Percentiles rank a stretch among this genome's conserved stretches.
phyloP scores from a whole-genome alignment of 345 rosid genomes.

The Syzygium aromaticum region DNA sequence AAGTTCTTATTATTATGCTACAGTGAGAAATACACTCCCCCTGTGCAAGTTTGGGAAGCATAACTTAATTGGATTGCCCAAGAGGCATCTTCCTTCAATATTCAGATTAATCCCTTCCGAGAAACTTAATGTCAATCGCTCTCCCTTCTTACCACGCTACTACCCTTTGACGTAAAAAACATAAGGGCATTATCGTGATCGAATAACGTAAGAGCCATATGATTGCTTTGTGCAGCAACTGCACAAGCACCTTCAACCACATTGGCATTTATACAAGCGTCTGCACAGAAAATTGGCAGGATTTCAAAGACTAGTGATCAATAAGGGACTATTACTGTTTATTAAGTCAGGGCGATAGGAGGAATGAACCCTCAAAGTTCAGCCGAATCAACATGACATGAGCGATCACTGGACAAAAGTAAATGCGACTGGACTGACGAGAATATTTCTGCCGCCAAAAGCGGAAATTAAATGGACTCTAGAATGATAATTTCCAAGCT shows the following conservation, averaged over 20 bases:
- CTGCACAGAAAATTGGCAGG: background rate
- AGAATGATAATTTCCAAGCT: conserved; percentile 24
- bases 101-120: background rate
- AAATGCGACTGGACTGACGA: background rate
- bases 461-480: background rate
- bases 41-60: background rate
- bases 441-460: background rate
- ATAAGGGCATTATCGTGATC: background rate
- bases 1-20: background rate
- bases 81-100: conserved; percentile 50
- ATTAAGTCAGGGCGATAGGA: background rate
- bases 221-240: background rate
- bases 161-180: background rate
- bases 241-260: background rate
- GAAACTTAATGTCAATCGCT: background rate
- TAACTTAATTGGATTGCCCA: conserved; percentile 22
- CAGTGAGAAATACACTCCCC: background rate
- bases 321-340: background rate
- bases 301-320: background rate
- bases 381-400: background rate
- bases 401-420: background rate
- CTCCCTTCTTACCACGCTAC: background rate
- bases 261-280: background rate
- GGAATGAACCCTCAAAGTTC: background rate
- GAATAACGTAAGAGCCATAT: background rate